Evolutionary conservation across 2,329 filamentous ascomycete species (phyloP).

Genomic region (Mycogone perniciosa): DNA sequence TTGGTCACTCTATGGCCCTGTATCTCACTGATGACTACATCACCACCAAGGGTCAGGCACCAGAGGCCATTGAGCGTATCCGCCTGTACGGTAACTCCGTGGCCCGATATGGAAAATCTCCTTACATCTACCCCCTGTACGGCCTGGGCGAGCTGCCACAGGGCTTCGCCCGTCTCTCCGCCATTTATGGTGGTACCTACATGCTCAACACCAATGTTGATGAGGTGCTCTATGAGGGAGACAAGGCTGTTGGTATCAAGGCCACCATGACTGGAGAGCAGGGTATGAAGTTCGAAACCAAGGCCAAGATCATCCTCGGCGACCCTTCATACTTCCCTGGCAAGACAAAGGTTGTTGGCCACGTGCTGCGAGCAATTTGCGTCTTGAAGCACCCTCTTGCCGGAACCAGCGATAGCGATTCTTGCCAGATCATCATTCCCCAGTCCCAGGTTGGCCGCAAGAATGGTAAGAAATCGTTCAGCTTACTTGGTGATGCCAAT

Average conservation of each 20-base stretch:
- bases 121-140: constrained; percentile 98
- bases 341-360: constrained; percentile 81
- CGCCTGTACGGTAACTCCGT: constrained; percentile 96
- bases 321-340: constrained; percentile 94
- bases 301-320: constrained; percentile 90
- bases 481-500: not conserved
- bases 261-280: constrained; percentile 90
- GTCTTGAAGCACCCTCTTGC: constrained; percentile 92
- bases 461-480: constrained; percentile 61
- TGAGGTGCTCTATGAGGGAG: constrained; percentile 77
- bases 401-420: constrained; percentile 83
- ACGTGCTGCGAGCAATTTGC: constrained; percentile 94
- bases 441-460: constrained; percentile 96
- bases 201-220: constrained; percentile 97
- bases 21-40: constrained; percentile 90
- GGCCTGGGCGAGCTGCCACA: constrained; percentile 95
- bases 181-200: constrained; percentile 98
- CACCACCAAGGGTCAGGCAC: constrained; percentile 62
- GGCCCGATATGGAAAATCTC: constrained; percentile 94
- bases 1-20: constrained; percentile 96
- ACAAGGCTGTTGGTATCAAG: constrained; percentile 91
- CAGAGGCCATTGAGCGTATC: constrained; percentile 86
- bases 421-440: constrained; percentile 91
- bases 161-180: constrained; percentile 92
- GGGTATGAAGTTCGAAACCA: constrained; percentile 93